A percentile compares a stretch with the other conserved stretches of the same genome.
Conservation (phyloP, 2,329 filamentous ascomycete species). For the Penicillium freii region DNA sequence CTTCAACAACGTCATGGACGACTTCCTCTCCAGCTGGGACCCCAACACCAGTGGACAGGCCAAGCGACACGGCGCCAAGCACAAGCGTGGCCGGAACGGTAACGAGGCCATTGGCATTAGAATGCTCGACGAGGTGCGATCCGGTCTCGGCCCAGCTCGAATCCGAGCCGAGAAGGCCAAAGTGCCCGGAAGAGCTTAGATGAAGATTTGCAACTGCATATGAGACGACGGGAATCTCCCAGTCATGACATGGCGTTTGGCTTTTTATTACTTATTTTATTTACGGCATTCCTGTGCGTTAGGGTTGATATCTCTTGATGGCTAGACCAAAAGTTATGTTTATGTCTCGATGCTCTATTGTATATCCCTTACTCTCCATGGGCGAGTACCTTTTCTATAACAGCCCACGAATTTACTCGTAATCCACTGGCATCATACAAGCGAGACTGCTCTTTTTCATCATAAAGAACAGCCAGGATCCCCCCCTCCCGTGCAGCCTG, state of each 20-base stretch:
- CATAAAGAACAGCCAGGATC: slow-evolving; percentile 26
- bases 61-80: slow-evolving; percentile 46
- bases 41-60: slow-evolving; percentile 43
- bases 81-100: slow-evolving; percentile 71
- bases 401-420: slow-evolving; percentile 15
- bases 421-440: slow-evolving; percentile 4
- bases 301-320: slow-evolving; percentile 16
- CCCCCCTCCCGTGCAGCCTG: slow-evolving; percentile 23
- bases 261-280: slow-evolving; percentile 16
- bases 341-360: slow-evolving; percentile 5
- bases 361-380: slow-evolving; percentile 5
- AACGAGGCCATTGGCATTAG: slow-evolving; percentile 77
- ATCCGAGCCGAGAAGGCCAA: slow-evolving; percentile 40
- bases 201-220: slow-evolving; percentile 17
- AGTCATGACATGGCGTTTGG: slow-evolving; percentile 27
- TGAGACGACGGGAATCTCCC: slow-evolving; percentile 24
- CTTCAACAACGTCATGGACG: slow-evolving; percentile 88
- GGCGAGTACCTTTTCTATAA: slow-evolving; percentile 7
- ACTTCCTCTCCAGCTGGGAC: slow-evolving; percentile 71
- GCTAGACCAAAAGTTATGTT: slow-evolving; percentile 23
- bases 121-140: slow-evolving; percentile 86
- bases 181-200: slow-evolving; percentile 34
- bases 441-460: slow-evolving; percentile 9
- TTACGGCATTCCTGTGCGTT: slow-evolving; percentile 20
- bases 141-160: slow-evolving; percentile 73